These are phyloP conservation scores for Lactarius quietus DNA, from an alignment of 768 basidiomycete genomes.

Conservation along the genomic window DNA sequence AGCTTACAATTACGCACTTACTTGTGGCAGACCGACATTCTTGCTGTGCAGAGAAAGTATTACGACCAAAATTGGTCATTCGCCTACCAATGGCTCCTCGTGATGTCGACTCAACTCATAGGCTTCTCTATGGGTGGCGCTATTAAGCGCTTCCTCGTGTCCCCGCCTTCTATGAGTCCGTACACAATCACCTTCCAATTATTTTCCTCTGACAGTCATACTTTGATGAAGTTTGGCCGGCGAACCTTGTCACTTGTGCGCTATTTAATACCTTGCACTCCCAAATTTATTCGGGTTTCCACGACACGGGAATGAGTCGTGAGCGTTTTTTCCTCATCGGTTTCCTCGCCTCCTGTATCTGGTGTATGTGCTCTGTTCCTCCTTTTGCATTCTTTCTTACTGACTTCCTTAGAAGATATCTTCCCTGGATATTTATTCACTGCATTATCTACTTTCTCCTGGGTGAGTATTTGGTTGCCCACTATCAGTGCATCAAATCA, in stretches of 20 bases:
- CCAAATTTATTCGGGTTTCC: conserved; percentile 59
- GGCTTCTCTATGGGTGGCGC: conserved; percentile 83
- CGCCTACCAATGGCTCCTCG: conserved; percentile 74
- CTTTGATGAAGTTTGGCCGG: conserved; percentile 57
- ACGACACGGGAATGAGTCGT: conserved; percentile 61
- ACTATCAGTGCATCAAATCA: neutral
- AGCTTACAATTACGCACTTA: conserved; percentile 1
- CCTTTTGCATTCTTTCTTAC: conserved; percentile 29
- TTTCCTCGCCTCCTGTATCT: conserved; percentile 48
- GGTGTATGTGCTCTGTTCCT: conserved; percentile 37
- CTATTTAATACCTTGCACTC: conserved; percentile 77
- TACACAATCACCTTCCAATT: neutral
- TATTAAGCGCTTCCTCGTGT: conserved; percentile 69
- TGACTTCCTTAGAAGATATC: conserved; percentile 15
- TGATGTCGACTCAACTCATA: conserved; percentile 72
- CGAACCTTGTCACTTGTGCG: conserved; percentile 69
- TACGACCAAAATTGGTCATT: conserved; percentile 49
- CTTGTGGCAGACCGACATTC: conserved; percentile 51
- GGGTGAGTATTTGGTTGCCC: conserved; percentile 18
- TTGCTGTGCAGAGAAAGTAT: conserved; percentile 68
- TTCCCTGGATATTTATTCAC: conserved; percentile 28
- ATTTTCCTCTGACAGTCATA: neutral
- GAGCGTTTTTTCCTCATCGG: conserved; percentile 73
- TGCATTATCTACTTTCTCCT: conserved; percentile 26
- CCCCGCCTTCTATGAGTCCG: conserved; percentile 49